Base-by-base conservation (phyloP, 202 grass and related monocot species). In the Panicum virgatum region DNA sequence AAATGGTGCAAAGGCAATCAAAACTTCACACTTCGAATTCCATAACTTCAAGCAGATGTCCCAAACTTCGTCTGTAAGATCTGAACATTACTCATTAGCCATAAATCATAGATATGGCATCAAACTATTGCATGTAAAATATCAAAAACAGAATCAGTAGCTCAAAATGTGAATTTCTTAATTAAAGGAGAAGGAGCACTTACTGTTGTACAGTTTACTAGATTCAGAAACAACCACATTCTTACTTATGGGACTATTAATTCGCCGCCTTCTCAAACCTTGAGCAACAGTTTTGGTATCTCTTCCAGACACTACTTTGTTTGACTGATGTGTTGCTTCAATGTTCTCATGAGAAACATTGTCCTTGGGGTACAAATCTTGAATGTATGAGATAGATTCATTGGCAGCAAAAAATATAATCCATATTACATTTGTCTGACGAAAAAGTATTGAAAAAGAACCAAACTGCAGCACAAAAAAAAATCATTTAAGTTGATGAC, bases 391-490 rank as follows among this genome's bases (percentile, higher is more conserved):
- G 10, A 95, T 83, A 52, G 87, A 90, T 69, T 84, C 83, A 83
- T 98, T 94, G 76, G 84, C 87, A 95, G 89, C 88, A 83, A 93
- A 32, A 80, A 98, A 98, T 79, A 91, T 36, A 77, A 93, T 86
- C 96, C 96, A 98, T 80, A 98, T 87, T 80, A 90, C 68, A 91
- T 98, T 98, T 80, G 92, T 98, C 74, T 98, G 96, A 66, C 96
- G 90, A 84, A 94, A 85, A 83, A 95, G 84, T 73, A 92, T 87
- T 37, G 92, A 94, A 12, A 95, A 38, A 65, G 83, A 85, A 68
- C 92, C 92, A 78, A 98, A 90, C 96, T 98, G 86, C 81, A 92
- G 18, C 52, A 59, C 14, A 43, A 72, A 69, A 86, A 40, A 69
- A 87, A 69, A 34, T 19, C 29, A 74, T 11, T 79, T 80, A 73